Evolutionary conservation across 805 yeast genomes (phyloP).

Genomic region (Sungouiella thailandica): DNA sequence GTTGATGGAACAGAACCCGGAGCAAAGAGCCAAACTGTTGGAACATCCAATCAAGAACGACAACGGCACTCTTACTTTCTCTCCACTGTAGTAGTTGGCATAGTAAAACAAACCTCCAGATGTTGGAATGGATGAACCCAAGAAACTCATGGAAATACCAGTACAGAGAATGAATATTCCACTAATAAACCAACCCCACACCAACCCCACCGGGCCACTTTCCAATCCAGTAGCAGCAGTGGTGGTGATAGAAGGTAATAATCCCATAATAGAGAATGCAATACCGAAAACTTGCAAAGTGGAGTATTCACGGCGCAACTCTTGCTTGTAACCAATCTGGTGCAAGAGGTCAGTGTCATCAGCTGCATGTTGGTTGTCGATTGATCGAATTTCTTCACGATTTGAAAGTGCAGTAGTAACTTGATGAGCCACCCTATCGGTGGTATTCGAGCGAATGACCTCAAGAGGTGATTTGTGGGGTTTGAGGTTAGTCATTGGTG

Average conservation of each 20-base stretch:
- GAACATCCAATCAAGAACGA: conserved; percentile 52
- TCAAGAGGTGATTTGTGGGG: neutral
- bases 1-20: conserved; percentile 61
- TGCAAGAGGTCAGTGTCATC: conserved; percentile 4
- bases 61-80: conserved; percentile 5
- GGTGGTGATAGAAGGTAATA: conserved; percentile 6
- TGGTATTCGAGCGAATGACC: conserved; percentile 1
- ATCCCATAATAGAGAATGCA: conserved; percentile 6
- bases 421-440: conserved; percentile 1
- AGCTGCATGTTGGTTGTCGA: conserved; percentile 5
- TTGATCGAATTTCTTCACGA: conserved; percentile 4
- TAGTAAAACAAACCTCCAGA: conserved; percentile 10
- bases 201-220: conserved; percentile 7
- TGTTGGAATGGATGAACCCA: conserved; percentile 9
- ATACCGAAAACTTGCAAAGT: conserved; percentile 5
- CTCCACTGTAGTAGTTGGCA: conserved; percentile 7
- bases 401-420: conserved; percentile 2
- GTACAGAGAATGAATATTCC: conserved; percentile 6
- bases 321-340: conserved; percentile 7
- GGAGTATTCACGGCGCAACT: conserved; percentile 3
- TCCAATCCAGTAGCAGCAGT: conserved; percentile 6
- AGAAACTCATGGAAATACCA: conserved; percentile 7
- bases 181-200: conserved; percentile 9
- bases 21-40: conserved; percentile 59
- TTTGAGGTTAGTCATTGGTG: neutral